Conservation (phyloP, 2,329 filamentous ascomycete genomes). For the Fusarium goolgardi region DNA sequence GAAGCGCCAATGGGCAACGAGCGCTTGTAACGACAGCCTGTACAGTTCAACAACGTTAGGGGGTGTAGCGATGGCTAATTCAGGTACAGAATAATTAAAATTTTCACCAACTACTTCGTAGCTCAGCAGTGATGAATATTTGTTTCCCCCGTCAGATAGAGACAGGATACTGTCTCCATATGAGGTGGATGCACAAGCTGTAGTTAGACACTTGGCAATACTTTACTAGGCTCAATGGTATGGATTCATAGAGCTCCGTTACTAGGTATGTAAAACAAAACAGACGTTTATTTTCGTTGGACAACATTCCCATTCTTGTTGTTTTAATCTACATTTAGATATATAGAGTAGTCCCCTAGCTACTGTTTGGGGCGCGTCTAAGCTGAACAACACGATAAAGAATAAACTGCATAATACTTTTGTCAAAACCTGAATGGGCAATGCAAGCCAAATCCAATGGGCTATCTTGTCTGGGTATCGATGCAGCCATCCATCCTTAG, state of each 20-base stretch:
- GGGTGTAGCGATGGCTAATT: not conserved
- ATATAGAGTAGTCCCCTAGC: not conserved
- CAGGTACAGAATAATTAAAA: not conserved
- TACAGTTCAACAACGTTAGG: not conserved
- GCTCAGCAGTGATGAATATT: not conserved
- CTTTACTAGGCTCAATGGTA: slow-evolving; percentile 9
- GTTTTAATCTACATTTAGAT: not conserved
- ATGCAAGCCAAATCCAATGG: not conserved
- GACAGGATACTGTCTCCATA: not conserved
- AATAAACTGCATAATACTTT: slow-evolving; percentile 13
- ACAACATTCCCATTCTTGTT: not conserved
- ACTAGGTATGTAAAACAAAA: not conserved
- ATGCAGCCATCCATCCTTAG: not conserved
- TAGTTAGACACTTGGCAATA: not conserved
- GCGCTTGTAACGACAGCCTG: slow-evolving; percentile 41
- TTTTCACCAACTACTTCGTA: not conserved
- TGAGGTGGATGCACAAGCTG: not conserved
- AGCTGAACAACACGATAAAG: slow-evolving; percentile 15
- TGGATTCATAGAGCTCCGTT: not conserved
- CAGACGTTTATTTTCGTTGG: not conserved
- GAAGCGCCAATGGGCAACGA: slow-evolving; percentile 37
- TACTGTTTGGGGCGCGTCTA: slow-evolving; percentile 37
- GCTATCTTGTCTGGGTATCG: not conserved
- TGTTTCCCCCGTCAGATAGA: not conserved
- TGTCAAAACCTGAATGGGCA: not conserved